Conservation (phyloP, 129 eudicot species). For the Tagetes patula region DNA sequence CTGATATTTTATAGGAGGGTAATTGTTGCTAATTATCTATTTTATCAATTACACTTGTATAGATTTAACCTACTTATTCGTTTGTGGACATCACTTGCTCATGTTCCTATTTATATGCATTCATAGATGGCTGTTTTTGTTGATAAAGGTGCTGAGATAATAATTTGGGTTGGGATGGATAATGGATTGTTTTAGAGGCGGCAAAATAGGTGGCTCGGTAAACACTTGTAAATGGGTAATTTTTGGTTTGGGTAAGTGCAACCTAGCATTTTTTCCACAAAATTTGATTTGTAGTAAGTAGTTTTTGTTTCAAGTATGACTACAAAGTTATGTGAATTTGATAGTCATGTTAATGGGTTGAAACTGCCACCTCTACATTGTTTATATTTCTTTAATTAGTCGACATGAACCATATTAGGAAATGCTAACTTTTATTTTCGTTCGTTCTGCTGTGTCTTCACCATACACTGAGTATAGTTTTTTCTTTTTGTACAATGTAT, state of each 20-base stretch:
- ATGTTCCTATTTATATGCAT: slow-evolving; percentile 14
- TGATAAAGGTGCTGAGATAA: background rate
- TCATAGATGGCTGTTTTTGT: slow-evolving; percentile 15
- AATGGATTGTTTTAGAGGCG: background rate
- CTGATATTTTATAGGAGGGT: slow-evolving; percentile 19
- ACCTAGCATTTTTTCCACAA: background rate
- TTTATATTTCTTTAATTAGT: slow-evolving; percentile 20
- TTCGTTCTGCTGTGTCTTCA: slow-evolving; percentile 23
- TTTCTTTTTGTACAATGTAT: background rate
- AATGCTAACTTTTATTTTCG: background rate
- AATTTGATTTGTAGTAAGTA: background rate
- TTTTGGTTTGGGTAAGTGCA: background rate
- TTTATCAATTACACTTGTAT: background rate
- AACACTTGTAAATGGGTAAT: background rate
- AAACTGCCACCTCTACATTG: slow-evolving; percentile 3
- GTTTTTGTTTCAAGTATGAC: background rate
- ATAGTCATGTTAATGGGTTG: background rate
- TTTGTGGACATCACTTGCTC: slow-evolving; percentile 24
- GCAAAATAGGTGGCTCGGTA: background rate
- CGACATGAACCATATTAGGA: slow-evolving; percentile 10
- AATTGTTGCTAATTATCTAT: background rate
- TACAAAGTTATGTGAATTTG: background rate
- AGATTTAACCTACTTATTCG: background rate
- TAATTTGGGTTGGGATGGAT: slow-evolving; percentile 3
- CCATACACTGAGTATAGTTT: background rate